Conservation (phyloP, 345 rosid species). For the Heritiera littoralis region DNA sequence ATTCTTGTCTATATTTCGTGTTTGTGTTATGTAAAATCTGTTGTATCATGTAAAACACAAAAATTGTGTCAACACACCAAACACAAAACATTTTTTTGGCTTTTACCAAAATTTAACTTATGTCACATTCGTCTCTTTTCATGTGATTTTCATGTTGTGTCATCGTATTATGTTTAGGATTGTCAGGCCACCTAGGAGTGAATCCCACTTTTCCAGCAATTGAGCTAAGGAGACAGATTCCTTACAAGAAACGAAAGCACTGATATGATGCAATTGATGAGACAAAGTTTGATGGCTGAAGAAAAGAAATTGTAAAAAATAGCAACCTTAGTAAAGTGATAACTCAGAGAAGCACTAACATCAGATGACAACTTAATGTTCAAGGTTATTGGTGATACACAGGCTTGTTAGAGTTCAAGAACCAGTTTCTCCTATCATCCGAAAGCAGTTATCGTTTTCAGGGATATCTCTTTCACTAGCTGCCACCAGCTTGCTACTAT, state of each 20-base stretch:
- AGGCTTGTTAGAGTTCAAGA: neutral
- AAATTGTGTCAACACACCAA: too few relatives aligned
- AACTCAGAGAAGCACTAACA: slow-evolving; percentile 3
- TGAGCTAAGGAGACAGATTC: neutral
- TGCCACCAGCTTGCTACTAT: slow-evolving; percentile 8
- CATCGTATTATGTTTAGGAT: too few relatives aligned
- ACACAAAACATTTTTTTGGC: too few relatives aligned
- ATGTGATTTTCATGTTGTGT: too few relatives aligned
- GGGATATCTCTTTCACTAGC: slow-evolving; percentile 6
- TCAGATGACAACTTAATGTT: slow-evolving; percentile 13
- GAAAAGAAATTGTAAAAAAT: neutral
- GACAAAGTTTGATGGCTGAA: neutral
- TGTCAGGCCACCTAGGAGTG: too few relatives aligned
- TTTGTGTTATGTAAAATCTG: too few relatives aligned
- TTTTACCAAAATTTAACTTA: too few relatives aligned
- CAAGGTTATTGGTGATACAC: neutral
- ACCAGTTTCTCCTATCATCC: neutral
- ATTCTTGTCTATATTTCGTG: too few relatives aligned
- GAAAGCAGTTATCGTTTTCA: slow-evolving; percentile 15
- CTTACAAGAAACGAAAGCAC: neutral
- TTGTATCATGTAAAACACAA: too few relatives aligned
- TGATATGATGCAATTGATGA: neutral
- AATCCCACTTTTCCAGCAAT: neutral
- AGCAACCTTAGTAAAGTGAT: neutral
- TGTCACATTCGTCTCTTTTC: too few relatives aligned